These are phyloP conservation scores for Turnera subulata DNA, from an alignment of 345 rosid species.

Conservation along the genomic window DNA sequence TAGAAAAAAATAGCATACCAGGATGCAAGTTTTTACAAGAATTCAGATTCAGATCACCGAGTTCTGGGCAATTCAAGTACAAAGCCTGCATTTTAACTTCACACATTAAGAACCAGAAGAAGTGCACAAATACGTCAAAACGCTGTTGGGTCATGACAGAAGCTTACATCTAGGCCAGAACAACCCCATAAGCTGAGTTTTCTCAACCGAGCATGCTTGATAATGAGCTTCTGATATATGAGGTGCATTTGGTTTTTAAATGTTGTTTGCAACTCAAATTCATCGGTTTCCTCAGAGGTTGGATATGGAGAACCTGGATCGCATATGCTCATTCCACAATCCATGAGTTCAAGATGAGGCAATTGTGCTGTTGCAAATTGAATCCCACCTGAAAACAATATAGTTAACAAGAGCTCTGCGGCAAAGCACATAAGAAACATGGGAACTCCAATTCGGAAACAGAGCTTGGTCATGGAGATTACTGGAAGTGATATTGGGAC, in stretches of 20 bases:
- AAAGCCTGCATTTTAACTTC: constrained; percentile 63
- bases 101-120: constrained; percentile 22
- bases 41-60: constrained; percentile 76
- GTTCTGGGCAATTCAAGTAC: constrained; percentile 83
- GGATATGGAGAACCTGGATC: constrained; percentile 48
- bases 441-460: neutral
- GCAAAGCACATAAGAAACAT: neutral
- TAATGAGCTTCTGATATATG: constrained; percentile 78
- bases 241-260: constrained; percentile 48
- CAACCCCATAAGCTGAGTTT: constrained; percentile 99
- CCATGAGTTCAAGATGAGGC: constrained; percentile 95
- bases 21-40: constrained; percentile 74
- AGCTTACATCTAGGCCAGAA: constrained; percentile 89
- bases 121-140: constrained; percentile 1
- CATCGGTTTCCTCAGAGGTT: constrained; percentile 32
- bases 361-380: constrained; percentile 96
- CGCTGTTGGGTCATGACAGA: neutral
- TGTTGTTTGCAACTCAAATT: constrained; percentile 37
- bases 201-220: constrained; percentile 71
- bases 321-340: constrained; percentile 92
- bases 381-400: constrained; percentile 65
- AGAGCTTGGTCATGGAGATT: constrained; percentile 31
- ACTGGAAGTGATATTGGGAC: constrained; percentile 98
- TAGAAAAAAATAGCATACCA: constrained; percentile 31
- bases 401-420: neutral